A percentile compares a stretch with the other conserved stretches of the same genome.
Conservation (phyloP, 495 filamentous ascomycete species). For the Penicillium angulare region DNA sequence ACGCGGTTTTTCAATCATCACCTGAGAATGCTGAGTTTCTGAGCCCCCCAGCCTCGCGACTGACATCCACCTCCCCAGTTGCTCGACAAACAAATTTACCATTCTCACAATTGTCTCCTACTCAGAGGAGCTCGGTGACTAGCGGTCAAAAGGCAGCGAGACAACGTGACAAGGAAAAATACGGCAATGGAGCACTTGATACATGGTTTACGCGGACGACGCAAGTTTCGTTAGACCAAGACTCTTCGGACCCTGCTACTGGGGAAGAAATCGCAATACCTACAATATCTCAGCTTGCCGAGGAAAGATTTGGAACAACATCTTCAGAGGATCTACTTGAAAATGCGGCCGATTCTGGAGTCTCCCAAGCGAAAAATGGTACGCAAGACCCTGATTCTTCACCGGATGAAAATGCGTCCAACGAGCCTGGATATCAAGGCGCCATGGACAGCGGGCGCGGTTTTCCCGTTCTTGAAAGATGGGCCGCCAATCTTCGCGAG, state of each 20-base stretch:
- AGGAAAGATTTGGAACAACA: conserved; percentile 21
- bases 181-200: conserved; percentile 41
- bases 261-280: conserved; percentile 8
- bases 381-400: background rate
- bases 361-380: background rate
- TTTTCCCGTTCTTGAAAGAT: conserved; percentile 40
- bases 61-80: conserved; percentile 10
- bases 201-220: conserved; percentile 38
- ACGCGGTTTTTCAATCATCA: background rate
- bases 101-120: background rate
- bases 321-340: background rate
- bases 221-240: conserved; percentile 12
- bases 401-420: background rate
- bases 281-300: conserved; percentile 23
- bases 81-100: background rate
- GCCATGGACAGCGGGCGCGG: conserved; percentile 28
- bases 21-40: conserved; percentile 1
- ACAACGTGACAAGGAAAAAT: conserved; percentile 31
- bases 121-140: background rate
- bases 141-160: conserved; percentile 15
- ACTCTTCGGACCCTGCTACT: background rate
- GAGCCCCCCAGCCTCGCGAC: conserved; percentile 9
- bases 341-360: background rate
- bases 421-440: conserved; percentile 4
- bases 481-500: conserved; percentile 36